Evolutionary conservation across 164 flowering plant genomes (phyloP).

Genomic region (Vitis amurensis): DNA sequence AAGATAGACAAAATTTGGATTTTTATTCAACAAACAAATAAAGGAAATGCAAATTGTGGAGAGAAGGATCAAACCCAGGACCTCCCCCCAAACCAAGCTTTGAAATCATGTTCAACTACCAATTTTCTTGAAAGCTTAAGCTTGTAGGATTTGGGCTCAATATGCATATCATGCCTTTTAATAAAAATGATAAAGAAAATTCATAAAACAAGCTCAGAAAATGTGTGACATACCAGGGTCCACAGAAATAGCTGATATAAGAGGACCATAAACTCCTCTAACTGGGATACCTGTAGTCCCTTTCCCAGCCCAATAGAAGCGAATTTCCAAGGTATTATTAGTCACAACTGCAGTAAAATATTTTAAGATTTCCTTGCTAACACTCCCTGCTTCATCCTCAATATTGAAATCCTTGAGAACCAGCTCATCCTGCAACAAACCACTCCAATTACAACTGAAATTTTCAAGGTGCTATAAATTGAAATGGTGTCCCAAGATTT

Average conservation of each 20-base stretch:
- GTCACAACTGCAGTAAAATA: slow-evolving; percentile 30
- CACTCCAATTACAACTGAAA: background rate
- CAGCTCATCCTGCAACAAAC: slow-evolving; percentile 22
- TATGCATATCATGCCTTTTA: no score
- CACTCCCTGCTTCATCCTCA: slow-evolving; percentile 49
- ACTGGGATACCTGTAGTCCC: slow-evolving; percentile 32
- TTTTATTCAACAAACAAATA: no score
- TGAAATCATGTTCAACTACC: no score
- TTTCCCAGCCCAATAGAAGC: slow-evolving; percentile 41
- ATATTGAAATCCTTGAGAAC: slow-evolving; percentile 63
- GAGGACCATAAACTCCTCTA: slow-evolving; percentile 35
- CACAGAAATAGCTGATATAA: slow-evolving; percentile 35
- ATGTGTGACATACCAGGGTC: slow-evolving; percentile 17
- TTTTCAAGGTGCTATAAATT: no score
- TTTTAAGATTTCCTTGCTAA: slow-evolving; percentile 24
- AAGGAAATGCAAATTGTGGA: no score
- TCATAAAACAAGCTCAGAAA: background rate
- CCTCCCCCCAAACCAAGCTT: no score
- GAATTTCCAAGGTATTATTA: slow-evolving; percentile 30
- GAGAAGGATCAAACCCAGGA: no score
- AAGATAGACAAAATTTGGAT: no score
- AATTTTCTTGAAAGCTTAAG: no score
- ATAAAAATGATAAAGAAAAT: background rate
- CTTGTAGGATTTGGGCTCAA: no score
- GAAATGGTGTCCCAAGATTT: background rate